A percentile compares a stretch with the other conserved stretches of the same genome.
phyloP scores from a whole-genome alignment of 257 asterid genomes.

The Solanum medicagineum region DNA sequence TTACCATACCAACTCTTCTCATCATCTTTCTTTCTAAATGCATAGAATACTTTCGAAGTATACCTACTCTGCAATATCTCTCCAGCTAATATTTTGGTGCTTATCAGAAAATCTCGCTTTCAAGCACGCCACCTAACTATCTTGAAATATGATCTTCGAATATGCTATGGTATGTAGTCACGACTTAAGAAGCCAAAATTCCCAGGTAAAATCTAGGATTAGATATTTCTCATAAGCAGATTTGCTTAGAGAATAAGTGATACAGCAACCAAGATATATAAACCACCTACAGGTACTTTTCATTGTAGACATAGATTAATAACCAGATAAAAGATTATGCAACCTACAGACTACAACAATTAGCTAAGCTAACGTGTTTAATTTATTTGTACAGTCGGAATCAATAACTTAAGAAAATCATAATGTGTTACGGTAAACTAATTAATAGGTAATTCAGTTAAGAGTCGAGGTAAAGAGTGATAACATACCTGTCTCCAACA shows the following conservation, averaged over 20 bases:
- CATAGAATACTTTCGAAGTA: not conserved
- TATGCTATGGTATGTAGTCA: not conserved
- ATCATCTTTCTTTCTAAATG: not conserved
- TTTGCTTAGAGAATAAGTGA: not conserved
- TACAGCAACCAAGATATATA: not conserved
- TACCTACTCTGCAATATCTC: not conserved
- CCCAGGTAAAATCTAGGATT: not conserved
- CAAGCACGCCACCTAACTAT: not conserved
- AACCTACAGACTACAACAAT: not conserved
- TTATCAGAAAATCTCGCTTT: not conserved
- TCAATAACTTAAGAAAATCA: not conserved
- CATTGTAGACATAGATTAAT: not conserved
- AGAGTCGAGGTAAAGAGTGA: not conserved
- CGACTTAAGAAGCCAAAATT: not conserved
- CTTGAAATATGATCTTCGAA: not conserved
- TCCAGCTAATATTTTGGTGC: not conserved
- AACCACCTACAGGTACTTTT: not conserved
- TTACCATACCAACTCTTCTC: not conserved
- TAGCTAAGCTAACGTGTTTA: not conserved
- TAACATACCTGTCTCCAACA: constrained; percentile 71
- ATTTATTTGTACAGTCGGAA: not conserved
- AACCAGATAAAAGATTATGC: not conserved
- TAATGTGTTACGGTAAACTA: not conserved
- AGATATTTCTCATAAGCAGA: not conserved
- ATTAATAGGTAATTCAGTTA: not conserved